Percentiles rank a stretch among this genome's conserved stretches.
Conservation (phyloP, 306 rosid species). For the Rosa rugosa region DNA sequence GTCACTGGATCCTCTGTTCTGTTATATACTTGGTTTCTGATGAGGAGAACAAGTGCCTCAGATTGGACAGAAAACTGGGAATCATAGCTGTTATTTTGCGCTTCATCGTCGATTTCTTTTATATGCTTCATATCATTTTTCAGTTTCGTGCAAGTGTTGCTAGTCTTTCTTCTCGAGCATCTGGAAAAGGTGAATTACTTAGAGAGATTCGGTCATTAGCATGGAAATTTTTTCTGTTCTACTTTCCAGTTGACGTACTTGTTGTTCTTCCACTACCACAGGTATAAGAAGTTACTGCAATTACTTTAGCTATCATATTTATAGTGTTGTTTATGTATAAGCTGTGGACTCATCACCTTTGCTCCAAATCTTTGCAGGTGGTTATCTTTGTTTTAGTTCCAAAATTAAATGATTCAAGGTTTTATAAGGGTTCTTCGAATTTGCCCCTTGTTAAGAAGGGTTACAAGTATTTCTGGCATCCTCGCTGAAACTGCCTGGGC, state of each 20-base stretch:
- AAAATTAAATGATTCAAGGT: neutral
- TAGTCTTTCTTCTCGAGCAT: neutral
- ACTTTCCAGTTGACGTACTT: neutral
- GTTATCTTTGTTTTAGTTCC: neutral
- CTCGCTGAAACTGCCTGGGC: conserved; percentile 26
- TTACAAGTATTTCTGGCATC: neutral
- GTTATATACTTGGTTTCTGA: conserved; percentile 28
- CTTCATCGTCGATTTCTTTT: neutral
- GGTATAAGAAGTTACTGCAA: neutral
- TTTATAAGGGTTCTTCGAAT: conserved; percentile 19
- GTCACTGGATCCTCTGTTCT: conserved; percentile 37
- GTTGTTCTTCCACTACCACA: conserved; percentile 27
- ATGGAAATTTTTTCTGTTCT: neutral
- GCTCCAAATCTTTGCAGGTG: conserved; percentile 16
- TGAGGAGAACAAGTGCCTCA: conserved; percentile 16
- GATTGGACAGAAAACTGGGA: conserved; percentile 18
- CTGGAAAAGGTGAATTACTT: neutral
- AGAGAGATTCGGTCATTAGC: neutral
- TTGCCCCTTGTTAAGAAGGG: neutral
- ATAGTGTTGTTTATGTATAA: too few relatives aligned
- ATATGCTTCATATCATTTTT: neutral
- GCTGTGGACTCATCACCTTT: too few relatives aligned
- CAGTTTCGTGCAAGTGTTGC: neutral
- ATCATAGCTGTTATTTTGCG: neutral
- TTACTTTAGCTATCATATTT: too few relatives aligned